Conservation (phyloP, 129 eudicot species). For the Escallonia rubra region DNA sequence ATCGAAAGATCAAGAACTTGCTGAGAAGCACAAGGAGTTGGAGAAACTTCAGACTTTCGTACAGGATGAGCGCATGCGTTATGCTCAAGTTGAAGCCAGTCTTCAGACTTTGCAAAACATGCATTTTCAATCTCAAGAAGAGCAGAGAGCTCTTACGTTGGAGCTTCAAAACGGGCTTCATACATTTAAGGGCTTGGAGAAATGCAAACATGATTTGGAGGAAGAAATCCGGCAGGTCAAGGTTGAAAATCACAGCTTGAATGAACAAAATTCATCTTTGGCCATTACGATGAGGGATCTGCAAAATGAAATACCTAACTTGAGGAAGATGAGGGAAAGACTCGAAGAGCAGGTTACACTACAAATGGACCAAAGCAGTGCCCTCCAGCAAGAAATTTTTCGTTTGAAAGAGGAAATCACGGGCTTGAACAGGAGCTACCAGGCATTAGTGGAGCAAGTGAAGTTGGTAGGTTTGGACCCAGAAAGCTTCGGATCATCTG, state of each 20-base stretch:
- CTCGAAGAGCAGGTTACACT: slow-evolving; percentile 70
- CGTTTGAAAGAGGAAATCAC: slow-evolving; percentile 57
- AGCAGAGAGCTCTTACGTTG: slow-evolving; percentile 52
- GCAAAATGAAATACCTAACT: slow-evolving; percentile 39
- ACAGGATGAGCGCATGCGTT: slow-evolving; percentile 34
- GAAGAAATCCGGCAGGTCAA: slow-evolving; percentile 49
- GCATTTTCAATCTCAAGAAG: slow-evolving; percentile 81
- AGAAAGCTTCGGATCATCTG: slow-evolving; percentile 40
- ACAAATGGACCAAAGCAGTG: slow-evolving; percentile 47
- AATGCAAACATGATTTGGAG: slow-evolving; percentile 47
- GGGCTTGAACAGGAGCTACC: slow-evolving; percentile 46
- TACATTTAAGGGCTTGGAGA: slow-evolving; percentile 61
- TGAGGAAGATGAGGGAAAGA: slow-evolving; percentile 68
- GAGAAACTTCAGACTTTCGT: slow-evolving; percentile 54
- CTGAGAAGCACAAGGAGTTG: slow-evolving; percentile 53
- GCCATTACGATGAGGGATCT: slow-evolving; percentile 32
- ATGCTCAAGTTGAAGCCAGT: slow-evolving; percentile 45
- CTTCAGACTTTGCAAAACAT: slow-evolving; percentile 52
- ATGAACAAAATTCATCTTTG: slow-evolving; percentile 34
- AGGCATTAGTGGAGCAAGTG: slow-evolving; percentile 55
- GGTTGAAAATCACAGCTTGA: slow-evolving; percentile 49
- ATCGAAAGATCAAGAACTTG: slow-evolving; percentile 62
- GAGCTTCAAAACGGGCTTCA: slow-evolving; percentile 73
- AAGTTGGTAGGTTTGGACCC: slow-evolving; percentile 59
- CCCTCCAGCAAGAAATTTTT: slow-evolving; percentile 55